phyloP scores from a whole-genome alignment of 1,284 basidiomycete genomes.

The Microbotryum silenes-acaulis region DNA sequence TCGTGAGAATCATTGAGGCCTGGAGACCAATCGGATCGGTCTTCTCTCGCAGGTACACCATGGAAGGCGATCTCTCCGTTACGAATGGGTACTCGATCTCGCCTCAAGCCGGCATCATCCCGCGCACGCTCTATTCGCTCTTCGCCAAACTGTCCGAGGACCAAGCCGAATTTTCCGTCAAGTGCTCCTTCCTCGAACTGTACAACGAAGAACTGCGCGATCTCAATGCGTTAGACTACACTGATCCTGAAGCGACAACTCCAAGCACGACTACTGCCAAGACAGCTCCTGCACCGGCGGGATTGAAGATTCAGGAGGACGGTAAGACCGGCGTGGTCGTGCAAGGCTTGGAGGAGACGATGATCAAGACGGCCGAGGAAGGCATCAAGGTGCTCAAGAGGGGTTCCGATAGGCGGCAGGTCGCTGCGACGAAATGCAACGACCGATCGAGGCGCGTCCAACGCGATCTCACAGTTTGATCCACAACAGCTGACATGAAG shows the following conservation, averaged over 20 bases:
- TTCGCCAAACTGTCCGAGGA: conserved; percentile 79
- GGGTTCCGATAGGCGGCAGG: conserved; percentile 84
- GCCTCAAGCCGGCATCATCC: conserved; percentile 89
- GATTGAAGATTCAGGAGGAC: conserved; percentile 90
- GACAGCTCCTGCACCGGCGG: conserved; percentile 35
- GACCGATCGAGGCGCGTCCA: conserved; percentile 68
- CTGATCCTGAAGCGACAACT: conserved; percentile 13
- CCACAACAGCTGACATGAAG: too few relatives aligned
- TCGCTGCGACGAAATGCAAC: conserved; percentile 96
- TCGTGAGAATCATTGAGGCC: too few relatives aligned
- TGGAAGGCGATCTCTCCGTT: conserved; percentile 81
- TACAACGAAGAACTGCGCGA: conserved; percentile 99
- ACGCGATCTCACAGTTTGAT: too few relatives aligned
- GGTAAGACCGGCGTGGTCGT: conserved; percentile 64
- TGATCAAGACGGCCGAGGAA: conserved; percentile 73
- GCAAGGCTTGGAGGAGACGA: conserved; percentile 86
- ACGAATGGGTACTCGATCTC: conserved; percentile 75
- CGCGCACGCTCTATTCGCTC: conserved; percentile 85
- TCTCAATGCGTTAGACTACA: conserved; percentile 67
- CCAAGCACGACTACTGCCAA: conserved; percentile 44
- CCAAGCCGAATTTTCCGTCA: conserved; percentile 79
- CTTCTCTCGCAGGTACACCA: conserved; percentile 62
- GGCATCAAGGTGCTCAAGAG: conserved; percentile 78
- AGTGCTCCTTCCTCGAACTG: conserved; percentile 91
- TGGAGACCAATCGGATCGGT: neutral